phyloP scores from a whole-genome alignment of 352 stramenopile species.

The Globisporangium radiosum region DNA sequence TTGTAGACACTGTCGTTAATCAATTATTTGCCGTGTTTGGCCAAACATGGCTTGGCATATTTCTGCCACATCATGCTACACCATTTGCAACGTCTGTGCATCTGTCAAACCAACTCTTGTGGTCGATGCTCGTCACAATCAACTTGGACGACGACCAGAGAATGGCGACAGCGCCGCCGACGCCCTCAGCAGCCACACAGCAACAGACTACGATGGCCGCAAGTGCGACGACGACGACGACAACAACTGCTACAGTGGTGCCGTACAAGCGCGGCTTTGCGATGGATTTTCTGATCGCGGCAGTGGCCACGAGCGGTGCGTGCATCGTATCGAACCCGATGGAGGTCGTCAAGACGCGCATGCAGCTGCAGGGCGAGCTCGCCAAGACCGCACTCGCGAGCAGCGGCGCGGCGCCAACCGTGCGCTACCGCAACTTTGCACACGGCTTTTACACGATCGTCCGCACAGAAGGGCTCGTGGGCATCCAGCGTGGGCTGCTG shows the following conservation, averaged over 20 bases:
- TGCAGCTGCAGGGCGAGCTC: conserved; percentile 85
- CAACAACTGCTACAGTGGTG: neutral
- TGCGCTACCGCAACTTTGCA: conserved; percentile 81
- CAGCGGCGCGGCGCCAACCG: conserved; percentile 20
- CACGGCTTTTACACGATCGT: conserved; percentile 82
- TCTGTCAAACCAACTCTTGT: too few species aligned
- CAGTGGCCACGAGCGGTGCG: conserved; percentile 53
- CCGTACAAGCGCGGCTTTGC: conserved; percentile 36
- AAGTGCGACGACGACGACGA: neutral
- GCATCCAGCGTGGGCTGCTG: conserved; percentile 74
- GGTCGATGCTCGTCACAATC: too few species aligned
- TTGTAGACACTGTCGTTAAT: too few species aligned
- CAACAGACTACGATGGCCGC: too few species aligned
- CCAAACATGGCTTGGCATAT: too few species aligned
- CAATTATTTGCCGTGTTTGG: too few species aligned
- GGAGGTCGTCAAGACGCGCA: conserved; percentile 87
- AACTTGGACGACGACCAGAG: too few species aligned
- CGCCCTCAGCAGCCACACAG: too few species aligned
- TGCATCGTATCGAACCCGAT: conserved; percentile 85
- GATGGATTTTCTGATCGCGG: conserved; percentile 70
- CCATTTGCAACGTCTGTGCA: too few species aligned
- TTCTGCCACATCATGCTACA: too few species aligned
- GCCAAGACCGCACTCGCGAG: conserved; percentile 34
- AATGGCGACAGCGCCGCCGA: too few species aligned
- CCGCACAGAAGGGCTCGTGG: conserved; percentile 62